These are phyloP conservation scores for Penicillium crustosum DNA, from an alignment of 2,329 filamentous ascomycete genomes.

Conservation along the genomic window DNA sequence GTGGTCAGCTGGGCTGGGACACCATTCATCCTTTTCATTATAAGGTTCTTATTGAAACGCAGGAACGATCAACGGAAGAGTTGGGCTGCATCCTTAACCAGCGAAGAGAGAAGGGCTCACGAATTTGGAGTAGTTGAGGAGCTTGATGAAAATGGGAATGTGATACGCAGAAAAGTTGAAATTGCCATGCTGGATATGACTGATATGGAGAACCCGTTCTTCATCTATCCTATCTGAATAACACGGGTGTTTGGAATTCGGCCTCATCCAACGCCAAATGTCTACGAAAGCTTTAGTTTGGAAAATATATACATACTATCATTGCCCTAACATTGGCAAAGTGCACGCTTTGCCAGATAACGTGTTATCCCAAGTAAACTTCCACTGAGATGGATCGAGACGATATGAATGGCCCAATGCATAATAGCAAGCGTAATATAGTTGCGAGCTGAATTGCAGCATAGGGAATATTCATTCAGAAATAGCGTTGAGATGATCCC, in stretches of 20 bases:
- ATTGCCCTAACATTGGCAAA: too few species aligned
- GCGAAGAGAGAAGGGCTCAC: slow-evolving; percentile 8
- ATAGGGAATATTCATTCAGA: too few species aligned
- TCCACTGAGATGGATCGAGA: too few species aligned
- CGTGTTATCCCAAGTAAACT: too few species aligned
- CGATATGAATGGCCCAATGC: too few species aligned
- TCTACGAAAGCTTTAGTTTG: not conserved
- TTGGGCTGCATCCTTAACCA: not conserved
- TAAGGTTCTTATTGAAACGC: slow-evolving; percentile 32
- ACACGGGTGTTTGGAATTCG: not conserved
- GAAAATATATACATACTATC: not conserved
- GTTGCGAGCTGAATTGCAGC: too few species aligned
- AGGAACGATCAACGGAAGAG: not conserved
- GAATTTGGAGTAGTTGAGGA: slow-evolving; percentile 28
- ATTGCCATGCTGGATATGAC: slow-evolving; percentile 38
- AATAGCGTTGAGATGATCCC: too few species aligned
- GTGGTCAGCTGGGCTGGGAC: slow-evolving; percentile 39
- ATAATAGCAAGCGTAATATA: too few species aligned
- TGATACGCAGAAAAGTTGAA: slow-evolving; percentile 35
- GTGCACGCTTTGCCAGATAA: too few species aligned
- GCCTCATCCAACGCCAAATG: not conserved
- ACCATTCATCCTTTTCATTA: slow-evolving; percentile 36
- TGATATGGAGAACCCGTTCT: slow-evolving; percentile 43
- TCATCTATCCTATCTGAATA: slow-evolving; percentile 36
- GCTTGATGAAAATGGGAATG: slow-evolving; percentile 33